These are phyloP conservation scores for Cymbopogon flexuosus DNA, from an alignment of 202 grass and related monocot genomes.

Conservation along the genomic window DNA sequence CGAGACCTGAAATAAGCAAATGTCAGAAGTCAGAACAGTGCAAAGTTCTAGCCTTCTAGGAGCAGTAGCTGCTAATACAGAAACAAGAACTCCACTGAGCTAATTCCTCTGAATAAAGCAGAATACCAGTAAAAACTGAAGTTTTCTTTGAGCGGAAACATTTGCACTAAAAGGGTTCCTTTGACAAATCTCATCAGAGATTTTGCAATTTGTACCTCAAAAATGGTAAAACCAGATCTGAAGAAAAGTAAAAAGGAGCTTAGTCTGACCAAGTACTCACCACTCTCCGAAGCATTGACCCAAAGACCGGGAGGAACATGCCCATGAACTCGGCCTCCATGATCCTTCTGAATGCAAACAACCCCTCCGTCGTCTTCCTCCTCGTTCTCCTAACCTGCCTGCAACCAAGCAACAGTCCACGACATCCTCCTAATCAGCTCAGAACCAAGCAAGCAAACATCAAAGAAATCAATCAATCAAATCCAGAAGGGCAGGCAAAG, in stretches of 20 bases:
- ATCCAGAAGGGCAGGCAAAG: background rate
- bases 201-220: background rate
- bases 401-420: background rate
- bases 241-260: background rate
- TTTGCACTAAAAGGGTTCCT: background rate
- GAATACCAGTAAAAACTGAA: background rate
- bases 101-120: background rate
- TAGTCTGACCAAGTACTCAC: constrained; percentile 22
- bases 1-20: constrained; percentile 33
- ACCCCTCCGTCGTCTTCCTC: constrained; percentile 18
- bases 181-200: background rate
- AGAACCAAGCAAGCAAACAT: background rate
- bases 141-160: background rate
- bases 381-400: constrained; percentile 21
- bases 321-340: constrained; percentile 29
- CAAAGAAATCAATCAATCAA: background rate
- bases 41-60: background rate
- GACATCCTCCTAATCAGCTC: background rate
- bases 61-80: background rate
- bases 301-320: constrained; percentile 24
- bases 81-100: background rate
- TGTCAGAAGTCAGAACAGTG: background rate
- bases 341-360: constrained; percentile 31
- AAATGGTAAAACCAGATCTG: no score
- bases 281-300: constrained; percentile 40